phyloP scores from a whole-genome alignment of 1,284 basidiomycete species.

The Pseudozyma hubeiensis region DNA sequence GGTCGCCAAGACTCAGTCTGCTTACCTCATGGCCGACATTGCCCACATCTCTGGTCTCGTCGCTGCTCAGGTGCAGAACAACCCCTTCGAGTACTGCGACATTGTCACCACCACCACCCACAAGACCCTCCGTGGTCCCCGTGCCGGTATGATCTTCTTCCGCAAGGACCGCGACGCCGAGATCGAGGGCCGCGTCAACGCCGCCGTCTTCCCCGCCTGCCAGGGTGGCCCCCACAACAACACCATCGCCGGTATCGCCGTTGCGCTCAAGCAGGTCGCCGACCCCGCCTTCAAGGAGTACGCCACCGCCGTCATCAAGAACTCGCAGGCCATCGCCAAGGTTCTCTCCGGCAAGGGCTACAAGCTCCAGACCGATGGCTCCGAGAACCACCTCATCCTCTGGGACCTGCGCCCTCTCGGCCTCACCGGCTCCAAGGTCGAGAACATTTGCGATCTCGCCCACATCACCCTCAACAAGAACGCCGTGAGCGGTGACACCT shows the following conservation, averaged over 20 bases:
- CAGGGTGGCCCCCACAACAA: constrained; percentile 99
- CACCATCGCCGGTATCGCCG: constrained; percentile 95
- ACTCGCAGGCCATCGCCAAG: constrained; percentile 65
- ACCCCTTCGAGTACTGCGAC: constrained; percentile 96
- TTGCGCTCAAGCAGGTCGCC: constrained; percentile 91
- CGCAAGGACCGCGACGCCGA: constrained; percentile 88
- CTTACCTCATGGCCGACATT: constrained; percentile 84
- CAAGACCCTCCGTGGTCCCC: constrained; percentile 98
- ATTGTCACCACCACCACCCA: constrained; percentile 78
- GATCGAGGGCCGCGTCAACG: constrained; percentile 94
- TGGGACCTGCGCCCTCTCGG: constrained; percentile 97
- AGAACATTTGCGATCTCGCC: constrained; percentile 96
- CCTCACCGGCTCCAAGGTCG: constrained; percentile 95
- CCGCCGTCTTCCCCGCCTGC: constrained; percentile 99
- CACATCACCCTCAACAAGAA: constrained; percentile 86
- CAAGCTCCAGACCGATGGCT: constrained; percentile 95
- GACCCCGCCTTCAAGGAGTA: constrained; percentile 92
- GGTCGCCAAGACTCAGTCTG: constrained; percentile 87
- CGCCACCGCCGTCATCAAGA: constrained; percentile 89
- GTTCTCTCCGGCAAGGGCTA: constrained; percentile 70
- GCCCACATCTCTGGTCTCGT: constrained; percentile 97
- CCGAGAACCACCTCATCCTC: constrained; percentile 96
- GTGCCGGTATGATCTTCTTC: constrained; percentile 99
- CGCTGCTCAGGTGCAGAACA: constrained; percentile 90
- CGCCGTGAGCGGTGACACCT: constrained; percentile 89